Evolutionary conservation across 805 yeast genomes (phyloP), one percentile per base, ranked within the genome.

Genomic region (Jamesozyma hellenica): DNA sequence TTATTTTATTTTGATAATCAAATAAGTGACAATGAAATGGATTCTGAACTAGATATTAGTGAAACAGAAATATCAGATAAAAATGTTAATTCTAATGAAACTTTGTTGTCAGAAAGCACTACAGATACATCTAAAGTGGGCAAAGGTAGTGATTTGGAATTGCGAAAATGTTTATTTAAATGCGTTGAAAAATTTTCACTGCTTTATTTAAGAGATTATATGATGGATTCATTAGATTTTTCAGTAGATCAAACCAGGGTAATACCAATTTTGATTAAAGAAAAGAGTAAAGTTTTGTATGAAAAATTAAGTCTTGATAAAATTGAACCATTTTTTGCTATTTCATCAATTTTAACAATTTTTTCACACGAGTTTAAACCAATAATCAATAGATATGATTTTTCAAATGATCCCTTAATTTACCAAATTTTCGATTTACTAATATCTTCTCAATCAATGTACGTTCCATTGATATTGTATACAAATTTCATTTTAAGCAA

Each of bases 291-390:
- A 4, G 48, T 57, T 3, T 53, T 77, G 7, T 67, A 61, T 36
- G 55, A 58, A 3, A 42, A 50, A 5, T 43, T 68, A 4, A 50
- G 51, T 27, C 40, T 70, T n/a, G 48, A 52, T 17, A 49, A 71
- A 15, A 66, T 77, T 12, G 67, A 70, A 42, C 85, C 86, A 1
- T 70, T 70, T 39, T 88, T 76, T 52, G 82, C 86, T 0, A 60
- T 92, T 13, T 82, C 95, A 15, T 73, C 90, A 1, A 64, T 90
- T 1, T 66, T 90, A 28, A 86, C 97, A 1, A 49, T 84, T 34
- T 85, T 79, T 55, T 66, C 90, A 8, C 96, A 88, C 61, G 87
- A 85, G 43, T 46, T 74, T 15, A 61, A 65, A 33, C 55, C 56
- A 5, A n/a, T 10, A 13, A 26, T 10, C 4, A 27, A 33, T 25